A percentile compares a stretch with the other conserved stretches of the same genome.
phyloP scores from a whole-genome alignment of 2,329 filamentous ascomycete genomes.

The Xylaria sp. region DNA sequence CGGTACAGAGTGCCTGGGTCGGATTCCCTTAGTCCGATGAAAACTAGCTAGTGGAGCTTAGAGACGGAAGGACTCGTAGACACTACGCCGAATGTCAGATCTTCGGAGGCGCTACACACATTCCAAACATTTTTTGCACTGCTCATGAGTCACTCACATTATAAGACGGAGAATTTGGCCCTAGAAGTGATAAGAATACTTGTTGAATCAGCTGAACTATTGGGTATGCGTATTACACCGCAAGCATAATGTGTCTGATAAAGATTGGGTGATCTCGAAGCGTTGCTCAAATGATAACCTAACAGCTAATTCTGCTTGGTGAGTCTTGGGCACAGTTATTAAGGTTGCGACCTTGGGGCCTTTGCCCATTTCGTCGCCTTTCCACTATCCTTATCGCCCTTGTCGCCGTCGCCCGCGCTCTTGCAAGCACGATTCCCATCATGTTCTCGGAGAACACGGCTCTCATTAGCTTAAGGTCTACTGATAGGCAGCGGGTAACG shows the following conservation, averaged over 20 bases:
- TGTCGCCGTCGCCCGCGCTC: slow-evolving; percentile 10
- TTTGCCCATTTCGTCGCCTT: slow-evolving; percentile 10
- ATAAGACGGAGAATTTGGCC: no score
- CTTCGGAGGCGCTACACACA: no score
- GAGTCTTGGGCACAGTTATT: slow-evolving; percentile 9
- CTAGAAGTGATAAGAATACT: no score
- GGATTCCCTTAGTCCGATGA: slow-evolving; percentile 8
- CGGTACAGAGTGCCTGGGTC: slow-evolving; percentile 19
- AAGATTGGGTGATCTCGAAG: no score
- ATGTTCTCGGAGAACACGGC: neutral
- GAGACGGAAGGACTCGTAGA: neutral
- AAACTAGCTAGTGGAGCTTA: neutral
- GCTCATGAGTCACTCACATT: no score
- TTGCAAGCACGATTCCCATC: neutral
- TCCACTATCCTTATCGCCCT: slow-evolving; percentile 9
- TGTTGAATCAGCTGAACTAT: no score
- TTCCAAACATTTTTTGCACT: no score
- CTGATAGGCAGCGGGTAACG: no score
- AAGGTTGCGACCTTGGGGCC: slow-evolving; percentile 1
- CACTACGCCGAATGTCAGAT: neutral
- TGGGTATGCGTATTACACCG: no score
- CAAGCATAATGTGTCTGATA: no score
- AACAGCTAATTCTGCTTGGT: slow-evolving; percentile 8
- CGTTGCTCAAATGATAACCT: neutral
- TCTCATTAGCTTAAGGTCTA: neutral